Evolutionary conservation across 495 filamentous ascomycete genomes (phyloP).

Genomic region (Pyrenula massariospora): DNA sequence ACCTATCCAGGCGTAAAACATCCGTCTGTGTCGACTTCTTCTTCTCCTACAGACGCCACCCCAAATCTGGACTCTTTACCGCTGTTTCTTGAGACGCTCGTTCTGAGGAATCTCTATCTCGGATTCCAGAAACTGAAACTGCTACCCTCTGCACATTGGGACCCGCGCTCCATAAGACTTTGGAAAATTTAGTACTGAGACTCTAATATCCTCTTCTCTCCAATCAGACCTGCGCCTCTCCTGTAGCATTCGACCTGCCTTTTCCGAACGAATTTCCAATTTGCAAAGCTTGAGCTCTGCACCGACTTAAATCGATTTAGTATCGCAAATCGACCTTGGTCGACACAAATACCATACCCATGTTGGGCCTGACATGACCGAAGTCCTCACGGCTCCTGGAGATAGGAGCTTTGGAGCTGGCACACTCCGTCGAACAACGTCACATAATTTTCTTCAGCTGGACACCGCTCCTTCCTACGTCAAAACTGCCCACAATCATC

Average conservation of each 20-base stretch:
- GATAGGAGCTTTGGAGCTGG: conserved; percentile 28
- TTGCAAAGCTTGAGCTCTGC: background rate
- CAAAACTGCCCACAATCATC: conserved; percentile 25
- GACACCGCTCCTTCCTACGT: conserved; percentile 16
- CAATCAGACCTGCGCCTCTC: background rate
- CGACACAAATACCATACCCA: background rate
- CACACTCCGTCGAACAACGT: conserved; percentile 26
- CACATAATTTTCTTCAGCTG: conserved; percentile 31
- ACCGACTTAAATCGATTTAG: background rate
- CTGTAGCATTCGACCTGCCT: background rate
- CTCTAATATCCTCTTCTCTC: background rate
- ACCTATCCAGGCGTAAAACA: background rate
- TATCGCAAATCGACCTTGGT: background rate
- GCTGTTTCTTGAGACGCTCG: background rate
- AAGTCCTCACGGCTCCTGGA: conserved; percentile 23
- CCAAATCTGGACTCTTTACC: background rate
- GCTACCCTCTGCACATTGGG: too few relatives aligned
- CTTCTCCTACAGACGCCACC: background rate
- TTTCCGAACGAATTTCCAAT: background rate
- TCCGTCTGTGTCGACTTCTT: background rate
- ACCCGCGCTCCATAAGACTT: too few relatives aligned
- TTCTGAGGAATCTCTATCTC: background rate
- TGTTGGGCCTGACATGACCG: conserved; percentile 24
- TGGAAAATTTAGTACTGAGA: too few relatives aligned
- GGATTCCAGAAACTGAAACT: background rate